Base-by-base conservation (phyloP, 768 basidiomycete species). In the Pulveroboletus sp. region DNA sequence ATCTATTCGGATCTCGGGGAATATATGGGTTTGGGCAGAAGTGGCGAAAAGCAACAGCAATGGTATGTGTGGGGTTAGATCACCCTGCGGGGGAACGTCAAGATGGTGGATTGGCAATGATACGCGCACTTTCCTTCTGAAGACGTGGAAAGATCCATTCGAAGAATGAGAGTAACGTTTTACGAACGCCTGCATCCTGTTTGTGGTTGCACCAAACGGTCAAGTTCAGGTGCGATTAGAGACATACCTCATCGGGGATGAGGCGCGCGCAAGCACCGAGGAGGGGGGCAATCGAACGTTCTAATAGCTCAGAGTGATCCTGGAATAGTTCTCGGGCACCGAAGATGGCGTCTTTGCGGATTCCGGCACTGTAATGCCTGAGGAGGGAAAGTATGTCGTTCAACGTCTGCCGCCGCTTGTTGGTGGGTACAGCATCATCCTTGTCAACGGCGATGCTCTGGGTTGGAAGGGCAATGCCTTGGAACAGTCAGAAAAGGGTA, bases 11-110 rank as follows among this genome's bases (percentile, higher is more conserved):
- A 97, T 92, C 66, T 95, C 92, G 19, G 93, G 93, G 65, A 93
- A 96, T 40, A 98, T 95, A 59, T 94, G 89, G 0, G 91, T 93
- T 65, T 94, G 86, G 0, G 92, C 91, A 10, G 93, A 95, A 6
- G 89, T 85, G 0, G 83, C 82, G 64, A 93, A 95, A 14, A 98
- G 79, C 20, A 97, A 73, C 6, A 97, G 73, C 0, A 83, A 60
- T 1, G 89, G 73, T 0, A 86, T 74, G 61, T 96, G 90, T 5
- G 94, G 93, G 1, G 72, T 51, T 1, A 97, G 68, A 43, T 81
- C 75, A 34, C 83, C 76, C 92, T 94, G 57, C 34, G 36, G 26
- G 43, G 31, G 35, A 43, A 41, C 24, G 47, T 65, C 51, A 46
- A 37, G 29, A 24, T 6, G 12, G 36, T 53, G n/a, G 20, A 43